phyloP scores from a whole-genome alignment of 2,329 filamentous ascomycete genomes.

The Pseudopyrenochaeta lycopersici region DNA sequence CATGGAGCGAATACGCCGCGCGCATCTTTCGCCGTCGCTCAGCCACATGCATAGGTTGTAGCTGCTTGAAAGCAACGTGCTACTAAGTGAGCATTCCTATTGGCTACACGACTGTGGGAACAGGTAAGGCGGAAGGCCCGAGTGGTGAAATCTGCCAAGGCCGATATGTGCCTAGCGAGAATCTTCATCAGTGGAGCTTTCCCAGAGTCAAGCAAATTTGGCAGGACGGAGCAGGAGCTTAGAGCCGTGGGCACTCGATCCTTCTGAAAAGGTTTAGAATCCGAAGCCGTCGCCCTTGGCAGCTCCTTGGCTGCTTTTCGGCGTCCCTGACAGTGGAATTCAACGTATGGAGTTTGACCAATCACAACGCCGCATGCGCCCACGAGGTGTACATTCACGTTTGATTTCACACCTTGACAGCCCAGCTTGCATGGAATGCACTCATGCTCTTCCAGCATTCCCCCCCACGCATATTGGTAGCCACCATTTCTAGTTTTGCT shows the following conservation, averaged over 20 bases:
- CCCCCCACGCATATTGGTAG: slow-evolving; percentile 5
- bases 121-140: background rate
- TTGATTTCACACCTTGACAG: background rate
- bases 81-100: slow-evolving; percentile 15
- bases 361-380: background rate
- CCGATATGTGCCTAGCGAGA: background rate
- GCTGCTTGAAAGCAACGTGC: slow-evolving; percentile 25
- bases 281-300: background rate
- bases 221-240: slow-evolving; percentile 6
- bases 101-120: slow-evolving; percentile 11
- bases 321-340: background rate
- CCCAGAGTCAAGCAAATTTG: slow-evolving; percentile 13
- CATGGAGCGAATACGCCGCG: slow-evolving; percentile 15
- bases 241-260: background rate
- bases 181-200: slow-evolving; percentile 1
- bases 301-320: background rate
- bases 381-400: slow-evolving; percentile 7
- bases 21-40: slow-evolving; percentile 9
- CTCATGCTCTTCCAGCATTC: background rate
- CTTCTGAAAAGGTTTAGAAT: background rate
- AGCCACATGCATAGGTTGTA: slow-evolving; percentile 18
- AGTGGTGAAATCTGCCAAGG: background rate
- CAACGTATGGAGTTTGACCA: background rate
- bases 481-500: background rate
- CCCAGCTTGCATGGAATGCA: slow-evolving; percentile 1